Conservation (phyloP, 1,139 yeast species). For the Torulaspora pretoriensis region DNA sequence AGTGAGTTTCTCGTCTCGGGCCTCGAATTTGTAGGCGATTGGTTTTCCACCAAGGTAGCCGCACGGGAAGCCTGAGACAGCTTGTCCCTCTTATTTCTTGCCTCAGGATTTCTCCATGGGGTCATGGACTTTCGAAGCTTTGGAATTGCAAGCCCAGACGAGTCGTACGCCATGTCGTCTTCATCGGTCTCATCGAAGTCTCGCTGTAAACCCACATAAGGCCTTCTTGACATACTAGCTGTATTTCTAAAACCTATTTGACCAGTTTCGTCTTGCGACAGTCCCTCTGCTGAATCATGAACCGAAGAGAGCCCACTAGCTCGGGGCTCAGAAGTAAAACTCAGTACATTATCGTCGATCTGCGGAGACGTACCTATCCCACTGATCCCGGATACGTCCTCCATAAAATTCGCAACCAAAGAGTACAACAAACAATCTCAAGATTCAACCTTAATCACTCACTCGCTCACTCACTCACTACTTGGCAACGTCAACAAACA, state of each 20-base stretch:
- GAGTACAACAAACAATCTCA: too few relatives aligned
- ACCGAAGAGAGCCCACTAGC: neutral
- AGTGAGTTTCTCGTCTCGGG: slow-evolving; percentile 18
- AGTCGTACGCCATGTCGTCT: slow-evolving; percentile 7
- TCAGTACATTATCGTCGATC: slow-evolving; percentile 6
- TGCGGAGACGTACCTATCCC: slow-evolving; percentile 2
- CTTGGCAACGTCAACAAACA: too few relatives aligned
- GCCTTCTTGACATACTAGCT: neutral
- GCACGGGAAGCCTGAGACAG: slow-evolving; percentile 14
- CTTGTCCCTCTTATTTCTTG: slow-evolving; percentile 1
- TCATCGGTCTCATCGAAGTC: slow-evolving; percentile 16
- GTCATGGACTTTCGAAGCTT: slow-evolving; percentile 34
- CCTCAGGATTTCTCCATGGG: slow-evolving; percentile 32
- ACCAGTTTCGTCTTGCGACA: neutral
- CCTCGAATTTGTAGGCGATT: slow-evolving; percentile 21
- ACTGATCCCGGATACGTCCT: neutral
- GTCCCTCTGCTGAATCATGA: neutral
- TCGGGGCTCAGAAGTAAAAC: slow-evolving; percentile 7
- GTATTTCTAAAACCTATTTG: neutral
- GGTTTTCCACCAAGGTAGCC: slow-evolving; percentile 21
- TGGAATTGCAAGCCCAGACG: slow-evolving; percentile 31
- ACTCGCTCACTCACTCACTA: too few relatives aligned
- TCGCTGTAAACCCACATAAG: slow-evolving; percentile 11
- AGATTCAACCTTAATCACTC: too few relatives aligned
- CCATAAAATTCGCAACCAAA: slow-evolving; percentile 3